Base-by-base conservation (phyloP, 768 basidiomycete species). In the Pleurotus sapidus region DNA sequence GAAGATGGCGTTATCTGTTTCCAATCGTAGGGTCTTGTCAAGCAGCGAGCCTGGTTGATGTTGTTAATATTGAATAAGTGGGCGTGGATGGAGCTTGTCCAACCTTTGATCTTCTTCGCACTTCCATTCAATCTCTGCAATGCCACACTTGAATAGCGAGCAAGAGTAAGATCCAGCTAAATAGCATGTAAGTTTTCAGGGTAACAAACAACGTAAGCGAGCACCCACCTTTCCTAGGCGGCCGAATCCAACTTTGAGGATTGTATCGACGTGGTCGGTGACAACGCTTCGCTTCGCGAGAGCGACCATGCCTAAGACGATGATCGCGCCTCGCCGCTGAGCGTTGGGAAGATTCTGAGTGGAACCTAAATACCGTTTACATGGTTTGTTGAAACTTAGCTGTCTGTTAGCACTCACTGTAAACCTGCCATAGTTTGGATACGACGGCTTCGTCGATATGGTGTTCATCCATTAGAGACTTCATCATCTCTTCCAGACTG, bases 261-360 rank as follows among this genome's bases (percentile, higher is more conserved):
- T 81, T 6, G 82, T 75, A 30, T 98, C 96, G 1, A 95, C 86
- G 47, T 86, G 84, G 61, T 98, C 93, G 0, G 67, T 73, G 39
- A 83, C 61, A 5, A 98, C 88, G 39, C 91, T 82, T 57, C 84
- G 84, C 65, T 84, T 89, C 0, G 96, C 93, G 5, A 95, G 71
- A 2, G 95, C 96, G 23, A 98, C 76, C 96, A 99, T 98, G 40
- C 96, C 93, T n/a, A 99, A 79, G 51, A 98, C 88, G 65, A 95
- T 94, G 63, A 98, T 94, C 0, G 96, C 92, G 0, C 95, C 97
- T 43, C 93, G 83, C n/a, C 96, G 81, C 68, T 98, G 97, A 38
- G 80, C 79, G 59, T 84, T 84, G 0, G 93, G 93, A 34, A 99
- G 78, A 8, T 81, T 78, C 62, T 83, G 83, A 6, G 86, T 80